A percentile compares a stretch with the other conserved stretches of the same genome.
phyloP scores from a whole-genome alignment of 1,139 yeast genomes.

The Zygosaccharomyces sapae region DNA sequence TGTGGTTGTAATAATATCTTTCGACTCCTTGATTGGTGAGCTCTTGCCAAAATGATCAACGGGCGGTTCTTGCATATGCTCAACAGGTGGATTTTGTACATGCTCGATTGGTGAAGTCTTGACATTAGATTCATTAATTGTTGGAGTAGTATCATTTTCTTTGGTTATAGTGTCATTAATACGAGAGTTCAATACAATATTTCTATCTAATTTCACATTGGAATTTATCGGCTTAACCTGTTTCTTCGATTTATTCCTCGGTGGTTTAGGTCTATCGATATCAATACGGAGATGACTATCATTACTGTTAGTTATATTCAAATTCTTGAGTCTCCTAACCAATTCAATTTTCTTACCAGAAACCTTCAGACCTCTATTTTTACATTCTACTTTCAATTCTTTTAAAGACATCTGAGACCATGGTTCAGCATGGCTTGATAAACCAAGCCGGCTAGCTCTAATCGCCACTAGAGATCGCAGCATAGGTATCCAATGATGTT shows the following conservation, averaged over 20 bases:
- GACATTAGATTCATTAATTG: neutral
- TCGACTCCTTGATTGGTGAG: no score
- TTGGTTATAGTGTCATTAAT: neutral
- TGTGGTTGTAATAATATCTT: neutral
- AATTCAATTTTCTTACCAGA: slow-evolving; percentile 54
- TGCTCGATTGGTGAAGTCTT: neutral
- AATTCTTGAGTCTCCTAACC: slow-evolving; percentile 43
- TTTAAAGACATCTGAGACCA: slow-evolving; percentile 43
- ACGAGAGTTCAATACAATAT: neutral
- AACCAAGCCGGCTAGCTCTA: slow-evolving; percentile 39
- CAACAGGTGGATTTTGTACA: neutral
- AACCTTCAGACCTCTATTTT: slow-evolving; percentile 51
- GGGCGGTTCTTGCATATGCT: neutral
- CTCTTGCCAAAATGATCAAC: no score
- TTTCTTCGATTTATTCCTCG: neutral
- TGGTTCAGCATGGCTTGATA: slow-evolving; percentile 23
- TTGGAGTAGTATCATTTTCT: neutral
- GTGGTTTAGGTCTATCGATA: neutral
- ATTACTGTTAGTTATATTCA: neutral
- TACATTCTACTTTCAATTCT: slow-evolving; percentile 51
- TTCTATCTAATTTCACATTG: neutral
- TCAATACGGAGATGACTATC: neutral
- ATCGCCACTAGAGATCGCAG: slow-evolving; percentile 13
- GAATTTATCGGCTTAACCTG: neutral
- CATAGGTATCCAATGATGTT: neutral